Base-by-base conservation (phyloP, 768 basidiomycete genomes). In the Daedalea quercina region DNA sequence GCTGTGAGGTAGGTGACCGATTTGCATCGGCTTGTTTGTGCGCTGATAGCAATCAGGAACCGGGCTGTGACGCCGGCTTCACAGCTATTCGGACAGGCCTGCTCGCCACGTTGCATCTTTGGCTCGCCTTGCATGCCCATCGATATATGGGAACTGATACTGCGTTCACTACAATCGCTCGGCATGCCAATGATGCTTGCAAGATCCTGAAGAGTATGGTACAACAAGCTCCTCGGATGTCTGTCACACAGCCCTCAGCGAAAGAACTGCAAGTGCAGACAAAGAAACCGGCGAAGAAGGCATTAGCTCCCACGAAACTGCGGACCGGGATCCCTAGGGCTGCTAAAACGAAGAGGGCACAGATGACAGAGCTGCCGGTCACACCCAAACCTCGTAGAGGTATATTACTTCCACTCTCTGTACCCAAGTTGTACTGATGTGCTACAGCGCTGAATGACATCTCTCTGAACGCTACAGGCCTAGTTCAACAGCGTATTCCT, bases 101-200 rank as follows among this genome's bases (percentile, higher is more conserved):
- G 59, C 74, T 70, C 25, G 74, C 79, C 1, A 67, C 75, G 1
- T 71, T 76, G 0, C 80, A 87, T 60, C 72, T 94, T 23, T 87
- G 85, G 82, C 69, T 81, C 43, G 81, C 84, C 0, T 69, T 94
- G 19, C 83, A 88, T 60, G 76, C 80, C 0, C 89, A 93, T 66
- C 77, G 80, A 13, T 71, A 53, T 44, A 26, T 37, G 24, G 17
- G 9, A 22, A 69, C 65, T 9, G 73, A 78, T 51, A 54, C 67
- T 0, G 76, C 80, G 62, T 73, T 69, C 51, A 52, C 66, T 0
- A 60, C 74, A 1, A 73, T 89, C 40, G 67, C 76, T 8, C 61
- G 68, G n/a, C 80, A 82, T 45, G 71, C 79, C 1, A 79, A 77
- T 11, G 68, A 76, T 13, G 85, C 81, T 0, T 81, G 76, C 57